Conservation (phyloP, 2,329 filamentous ascomycete species). For the Falciphora oryzae region DNA sequence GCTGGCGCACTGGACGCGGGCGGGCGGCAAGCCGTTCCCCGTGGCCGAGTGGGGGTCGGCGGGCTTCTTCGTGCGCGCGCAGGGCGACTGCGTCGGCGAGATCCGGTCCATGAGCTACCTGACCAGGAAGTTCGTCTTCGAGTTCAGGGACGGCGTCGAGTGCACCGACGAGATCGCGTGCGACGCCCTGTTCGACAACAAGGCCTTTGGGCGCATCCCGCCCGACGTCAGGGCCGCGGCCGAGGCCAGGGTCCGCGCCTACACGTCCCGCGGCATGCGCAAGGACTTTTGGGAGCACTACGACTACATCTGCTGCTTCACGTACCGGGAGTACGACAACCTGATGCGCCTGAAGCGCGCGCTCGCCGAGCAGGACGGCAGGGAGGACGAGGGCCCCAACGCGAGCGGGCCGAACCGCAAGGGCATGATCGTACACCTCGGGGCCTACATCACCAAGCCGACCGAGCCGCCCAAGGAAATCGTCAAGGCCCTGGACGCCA, state of each 20-base stretch:
- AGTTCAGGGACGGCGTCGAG: conserved; percentile 13
- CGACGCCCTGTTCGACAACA: conserved; percentile 22
- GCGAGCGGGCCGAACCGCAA: conserved; percentile 15
- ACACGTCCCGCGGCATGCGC: conserved; percentile 16
- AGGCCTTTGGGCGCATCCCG: conserved; percentile 11
- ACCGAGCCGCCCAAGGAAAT: neutral
- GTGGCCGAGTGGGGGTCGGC: conserved; percentile 18
- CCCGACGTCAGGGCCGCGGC: neutral
- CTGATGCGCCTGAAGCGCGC: conserved; percentile 19
- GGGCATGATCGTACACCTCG: conserved; percentile 21
- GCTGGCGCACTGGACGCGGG: conserved; percentile 17
- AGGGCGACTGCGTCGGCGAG: conserved; percentile 14
- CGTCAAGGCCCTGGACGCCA: no score
- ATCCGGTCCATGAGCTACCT: conserved; percentile 18
- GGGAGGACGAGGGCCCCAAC: no score
- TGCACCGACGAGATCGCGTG: conserved; percentile 13
- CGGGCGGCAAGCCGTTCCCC: conserved; percentile 17
- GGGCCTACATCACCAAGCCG: conserved; percentile 16
- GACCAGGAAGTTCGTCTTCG: conserved; percentile 14
- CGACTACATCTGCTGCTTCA: conserved; percentile 23
- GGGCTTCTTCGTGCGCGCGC: conserved; percentile 20
- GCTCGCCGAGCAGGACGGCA: conserved; percentile 12
- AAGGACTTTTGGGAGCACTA: conserved; percentile 19
- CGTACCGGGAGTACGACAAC: conserved; percentile 21
- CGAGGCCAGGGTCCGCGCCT: conserved; percentile 4